Evolutionary conservation across 2,329 filamentous ascomycete genomes (phyloP).

Genomic region (Arthrobotrys conoides): DNA sequence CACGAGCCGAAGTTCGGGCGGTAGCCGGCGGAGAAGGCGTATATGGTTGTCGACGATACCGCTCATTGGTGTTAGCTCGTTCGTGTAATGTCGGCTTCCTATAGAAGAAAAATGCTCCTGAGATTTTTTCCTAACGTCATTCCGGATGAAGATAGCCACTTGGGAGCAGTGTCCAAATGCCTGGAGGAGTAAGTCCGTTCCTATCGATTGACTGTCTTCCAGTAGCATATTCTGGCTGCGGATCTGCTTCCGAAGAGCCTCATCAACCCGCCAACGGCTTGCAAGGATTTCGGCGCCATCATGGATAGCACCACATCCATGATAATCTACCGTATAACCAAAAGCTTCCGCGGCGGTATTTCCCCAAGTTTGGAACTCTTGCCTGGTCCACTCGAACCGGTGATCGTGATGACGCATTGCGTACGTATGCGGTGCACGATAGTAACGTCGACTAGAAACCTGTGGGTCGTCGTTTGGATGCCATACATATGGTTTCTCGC

Average conservation of each 20-base stretch:
- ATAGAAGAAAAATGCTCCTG: background rate
- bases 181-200: constrained; percentile 29
- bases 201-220: constrained; percentile 7
- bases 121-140: constrained; percentile 38
- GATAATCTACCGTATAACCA: constrained; percentile 62
- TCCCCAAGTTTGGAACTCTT: constrained; percentile 63
- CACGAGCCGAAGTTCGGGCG: constrained; percentile 9
- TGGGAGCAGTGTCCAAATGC: constrained; percentile 63
- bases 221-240: constrained; percentile 28
- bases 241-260: constrained; percentile 42
- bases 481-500: constrained; percentile 47
- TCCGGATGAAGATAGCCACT: constrained; percentile 63
- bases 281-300: constrained; percentile 61
- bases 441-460: constrained; percentile 44
- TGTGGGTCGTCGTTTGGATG: constrained; percentile 51
- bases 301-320: constrained; percentile 62
- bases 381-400: constrained; percentile 64
- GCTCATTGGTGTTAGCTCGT: constrained; percentile 7
- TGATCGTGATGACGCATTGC: constrained; percentile 64
- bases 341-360: constrained; percentile 58
- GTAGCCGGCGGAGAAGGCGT: background rate
- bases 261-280: constrained; percentile 56
- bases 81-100: constrained; percentile 25
- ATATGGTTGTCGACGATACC: constrained; percentile 31
- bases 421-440: constrained; percentile 60